Conservation (phyloP, 2,329 filamentous ascomycete species). For the Lasiodiplodia gonubiensis region DNA sequence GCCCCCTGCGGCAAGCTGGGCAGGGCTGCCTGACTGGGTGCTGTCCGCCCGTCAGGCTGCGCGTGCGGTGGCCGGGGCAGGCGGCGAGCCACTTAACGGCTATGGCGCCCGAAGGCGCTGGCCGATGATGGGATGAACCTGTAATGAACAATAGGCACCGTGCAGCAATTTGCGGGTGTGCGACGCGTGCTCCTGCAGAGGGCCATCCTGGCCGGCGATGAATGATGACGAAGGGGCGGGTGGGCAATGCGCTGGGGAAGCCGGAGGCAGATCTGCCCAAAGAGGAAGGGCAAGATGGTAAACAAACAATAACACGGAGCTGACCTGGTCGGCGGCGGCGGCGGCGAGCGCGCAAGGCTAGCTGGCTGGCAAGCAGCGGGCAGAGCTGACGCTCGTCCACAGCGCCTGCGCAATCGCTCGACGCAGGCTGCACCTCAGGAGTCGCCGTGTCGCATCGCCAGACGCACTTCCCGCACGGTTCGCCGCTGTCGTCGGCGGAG, state of each 20-base stretch:
- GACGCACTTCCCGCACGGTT: conserved; percentile 10
- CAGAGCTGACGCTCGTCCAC: background rate
- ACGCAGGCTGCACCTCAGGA: conserved; percentile 28
- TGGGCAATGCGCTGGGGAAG: conserved; percentile 24
- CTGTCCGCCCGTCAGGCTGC: background rate
- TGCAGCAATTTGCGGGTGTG: background rate
- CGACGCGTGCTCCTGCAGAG: background rate
- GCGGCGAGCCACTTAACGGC: conserved; percentile 15
- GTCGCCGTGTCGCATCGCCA: conserved; percentile 25
- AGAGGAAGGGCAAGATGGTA: conserved; percentile 21
- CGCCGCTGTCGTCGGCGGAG: conserved; percentile 10
- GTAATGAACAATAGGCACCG: background rate
- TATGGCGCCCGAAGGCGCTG: conserved; percentile 8
- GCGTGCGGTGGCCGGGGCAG: background rate
- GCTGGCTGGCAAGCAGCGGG: background rate
- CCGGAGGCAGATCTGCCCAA: conserved; percentile 17
- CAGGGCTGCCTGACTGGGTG: background rate
- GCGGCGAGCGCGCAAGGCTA: background rate
- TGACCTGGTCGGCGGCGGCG: background rate
- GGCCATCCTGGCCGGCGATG: conserved; percentile 3
- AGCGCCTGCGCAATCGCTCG: background rate
- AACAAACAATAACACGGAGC: conserved; percentile 10
- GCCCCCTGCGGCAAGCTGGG: conserved; percentile 1
- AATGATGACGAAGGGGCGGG: conserved; percentile 13
- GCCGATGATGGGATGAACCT: background rate